Percentiles rank a stretch among this genome's conserved stretches.
Conservation (phyloP, 2,329 filamentous ascomycete genomes). For the Cryoendolithus antarcticus region DNA sequence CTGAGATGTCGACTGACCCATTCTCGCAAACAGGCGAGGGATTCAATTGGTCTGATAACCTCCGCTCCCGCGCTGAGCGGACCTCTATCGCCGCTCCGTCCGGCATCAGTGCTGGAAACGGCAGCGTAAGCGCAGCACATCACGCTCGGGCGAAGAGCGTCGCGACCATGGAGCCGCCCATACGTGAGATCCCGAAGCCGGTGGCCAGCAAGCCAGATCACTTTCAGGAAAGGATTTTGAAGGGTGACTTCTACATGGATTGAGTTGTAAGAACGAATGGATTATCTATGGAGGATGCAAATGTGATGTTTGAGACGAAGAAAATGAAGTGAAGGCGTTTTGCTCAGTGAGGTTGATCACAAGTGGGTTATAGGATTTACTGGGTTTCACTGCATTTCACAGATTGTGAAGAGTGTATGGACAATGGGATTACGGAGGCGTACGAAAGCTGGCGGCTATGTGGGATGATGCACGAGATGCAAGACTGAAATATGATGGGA, state of each 20-base stretch:
- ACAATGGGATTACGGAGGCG: too few species aligned
- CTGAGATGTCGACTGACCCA: too few species aligned
- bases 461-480: too few species aligned
- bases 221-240: conserved; percentile 92
- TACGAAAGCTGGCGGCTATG: too few species aligned
- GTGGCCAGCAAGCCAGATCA: conserved; percentile 63
- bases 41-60: conserved; percentile 95
- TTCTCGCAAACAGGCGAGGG: conserved; percentile 63
- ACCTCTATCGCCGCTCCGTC: conserved; percentile 36
- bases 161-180: conserved; percentile 45
- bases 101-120: conserved; percentile 1
- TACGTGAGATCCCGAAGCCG: conserved; percentile 33
- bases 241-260: conserved; percentile 98
- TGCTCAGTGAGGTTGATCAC: too few species aligned
- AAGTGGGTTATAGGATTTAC: too few species aligned
- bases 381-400: too few species aligned
- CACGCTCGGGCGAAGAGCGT: conserved; percentile 62
- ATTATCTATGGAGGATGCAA: too few species aligned
- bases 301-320: too few species aligned
- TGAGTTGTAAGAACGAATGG: conserved; percentile 24
- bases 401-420: too few species aligned
- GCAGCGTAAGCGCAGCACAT: conserved; percentile 1
- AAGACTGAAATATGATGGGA: too few species aligned
- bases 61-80: conserved; percentile 83
- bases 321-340: too few species aligned